A percentile compares a stretch with the other conserved stretches of the same genome.
These are phyloP conservation scores for Metrosideros polymorpha DNA, from an alignment of 441 rosid genomes.

Conservation along the genomic window DNA sequence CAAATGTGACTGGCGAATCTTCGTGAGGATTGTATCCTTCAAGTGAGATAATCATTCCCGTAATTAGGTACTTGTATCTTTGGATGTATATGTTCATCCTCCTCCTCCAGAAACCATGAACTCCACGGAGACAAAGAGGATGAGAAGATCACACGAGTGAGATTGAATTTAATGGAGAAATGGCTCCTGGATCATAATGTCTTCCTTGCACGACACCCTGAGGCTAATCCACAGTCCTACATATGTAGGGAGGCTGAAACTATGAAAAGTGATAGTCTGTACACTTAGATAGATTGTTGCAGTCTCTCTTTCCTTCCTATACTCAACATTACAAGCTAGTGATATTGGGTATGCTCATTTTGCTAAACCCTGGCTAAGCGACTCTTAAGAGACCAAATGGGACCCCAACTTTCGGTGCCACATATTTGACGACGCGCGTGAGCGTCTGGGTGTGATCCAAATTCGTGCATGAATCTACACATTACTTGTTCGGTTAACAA, in stretches of 20 bases:
- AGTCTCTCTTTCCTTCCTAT: neutral
- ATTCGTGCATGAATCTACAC: neutral
- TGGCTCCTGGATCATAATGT: neutral
- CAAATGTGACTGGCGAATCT: neutral
- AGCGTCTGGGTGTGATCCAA: fast-evolving
- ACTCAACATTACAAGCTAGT: neutral
- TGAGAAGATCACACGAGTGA: too few relatives aligned
- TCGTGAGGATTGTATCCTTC: neutral
- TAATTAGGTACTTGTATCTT: too few relatives aligned
- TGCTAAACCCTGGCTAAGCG: neutral
- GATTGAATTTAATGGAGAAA: too few relatives aligned
- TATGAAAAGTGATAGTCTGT: neutral
- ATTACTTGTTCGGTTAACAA: neutral
- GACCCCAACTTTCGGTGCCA: fast-evolving
- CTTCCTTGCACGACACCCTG: neutral
- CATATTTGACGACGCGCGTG: fast-evolving
- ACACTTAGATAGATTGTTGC: neutral
- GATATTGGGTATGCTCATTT: neutral
- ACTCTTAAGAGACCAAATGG: neutral
- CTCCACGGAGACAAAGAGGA: too few relatives aligned
- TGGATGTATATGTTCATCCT: too few relatives aligned
- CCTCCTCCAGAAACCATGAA: too few relatives aligned
- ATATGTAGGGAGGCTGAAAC: neutral
- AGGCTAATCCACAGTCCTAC: neutral
- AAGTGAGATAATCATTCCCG: too few relatives aligned